Conservation (phyloP, 1,284 basidiomycete genomes). For the Ustilago lituana region DNA sequence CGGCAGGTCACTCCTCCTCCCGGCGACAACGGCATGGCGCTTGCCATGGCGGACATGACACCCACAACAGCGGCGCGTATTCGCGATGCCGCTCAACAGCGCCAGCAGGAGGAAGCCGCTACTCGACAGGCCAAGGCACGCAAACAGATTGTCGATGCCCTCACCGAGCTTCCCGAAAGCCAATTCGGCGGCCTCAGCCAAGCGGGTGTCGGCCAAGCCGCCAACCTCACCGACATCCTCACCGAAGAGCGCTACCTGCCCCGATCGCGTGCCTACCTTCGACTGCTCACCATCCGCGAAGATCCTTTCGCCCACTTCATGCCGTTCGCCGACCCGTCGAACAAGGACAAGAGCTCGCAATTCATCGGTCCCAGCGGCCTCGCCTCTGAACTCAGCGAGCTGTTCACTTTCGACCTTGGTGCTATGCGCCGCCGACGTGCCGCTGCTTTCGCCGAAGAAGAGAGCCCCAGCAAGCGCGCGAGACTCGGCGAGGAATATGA, state of each 20-base stretch:
- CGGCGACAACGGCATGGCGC: constrained; percentile 49
- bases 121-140: constrained; percentile 55
- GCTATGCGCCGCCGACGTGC: constrained; percentile 63
- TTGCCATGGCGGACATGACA: constrained; percentile 69
- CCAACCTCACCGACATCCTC: constrained; percentile 77
- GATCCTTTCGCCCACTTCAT: constrained; percentile 86
- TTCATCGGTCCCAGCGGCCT: constrained; percentile 83
- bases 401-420: constrained; percentile 81
- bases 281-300: constrained; percentile 81
- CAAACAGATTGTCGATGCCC: constrained; percentile 69
- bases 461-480: constrained; percentile 60
- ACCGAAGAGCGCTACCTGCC: constrained; percentile 80
- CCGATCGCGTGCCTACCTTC: constrained; percentile 80
- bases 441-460: constrained; percentile 67
- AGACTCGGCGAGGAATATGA: constrained; percentile 36
- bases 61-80: constrained; percentile 71
- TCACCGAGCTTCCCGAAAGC: constrained; percentile 72
- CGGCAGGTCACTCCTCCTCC: constrained; percentile 40
- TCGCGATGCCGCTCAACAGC: constrained; percentile 53
- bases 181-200: constrained; percentile 42
- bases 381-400: constrained; percentile 79
- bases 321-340: constrained; percentile 72
- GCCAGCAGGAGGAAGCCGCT: constrained; percentile 45
- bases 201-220: constrained; percentile 72
- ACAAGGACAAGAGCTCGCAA: constrained; percentile 71